phyloP scores from a whole-genome alignment of 1,139 yeast genomes.

The Blastobotrys proliferans region DNA sequence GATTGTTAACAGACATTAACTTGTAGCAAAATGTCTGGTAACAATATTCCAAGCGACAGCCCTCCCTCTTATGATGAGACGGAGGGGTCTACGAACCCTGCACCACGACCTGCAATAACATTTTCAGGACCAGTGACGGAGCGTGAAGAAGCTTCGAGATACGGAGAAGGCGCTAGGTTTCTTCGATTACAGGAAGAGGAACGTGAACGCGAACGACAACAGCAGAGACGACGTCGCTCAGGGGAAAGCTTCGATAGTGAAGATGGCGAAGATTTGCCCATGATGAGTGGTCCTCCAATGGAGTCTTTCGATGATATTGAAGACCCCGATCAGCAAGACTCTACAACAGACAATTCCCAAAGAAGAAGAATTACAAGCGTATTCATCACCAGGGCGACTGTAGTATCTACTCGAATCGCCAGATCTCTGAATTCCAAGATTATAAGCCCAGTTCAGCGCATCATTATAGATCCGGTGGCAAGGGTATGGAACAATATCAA shows the following conservation, averaged over 20 bases:
- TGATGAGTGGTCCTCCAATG: no score
- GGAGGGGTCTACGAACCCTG: not conserved
- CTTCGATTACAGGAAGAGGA: slow-evolving; percentile 9
- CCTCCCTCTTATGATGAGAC: slow-evolving; percentile 26
- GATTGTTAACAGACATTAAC: no score
- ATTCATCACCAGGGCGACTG: slow-evolving; percentile 26
- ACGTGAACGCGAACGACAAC: not conserved
- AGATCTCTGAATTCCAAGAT: slow-evolving; percentile 43
- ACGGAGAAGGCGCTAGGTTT: slow-evolving; percentile 16
- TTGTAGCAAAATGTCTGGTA: not conserved
- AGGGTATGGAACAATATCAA: slow-evolving; percentile 49
- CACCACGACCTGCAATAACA: slow-evolving; percentile 14
- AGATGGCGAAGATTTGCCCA: no score
- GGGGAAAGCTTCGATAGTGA: slow-evolving; percentile 16
- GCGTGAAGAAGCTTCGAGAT: slow-evolving; percentile 13
- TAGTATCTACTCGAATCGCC: slow-evolving; percentile 29
- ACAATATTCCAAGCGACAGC: slow-evolving; percentile 12
- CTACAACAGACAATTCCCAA: no score
- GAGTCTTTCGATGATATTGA: slow-evolving; percentile 45
- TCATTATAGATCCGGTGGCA: slow-evolving; percentile 64
- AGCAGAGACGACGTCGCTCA: not conserved
- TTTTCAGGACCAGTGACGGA: slow-evolving; percentile 10
- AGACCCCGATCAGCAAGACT: slow-evolving; percentile 14
- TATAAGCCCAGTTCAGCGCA: slow-evolving; percentile 49
- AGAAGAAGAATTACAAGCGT: no score